Evolutionary conservation across 2,329 filamentous ascomycete species (phyloP), one percentile per base, ranked within the genome.

Genomic region (Drechslerella stenobrocha): DNA sequence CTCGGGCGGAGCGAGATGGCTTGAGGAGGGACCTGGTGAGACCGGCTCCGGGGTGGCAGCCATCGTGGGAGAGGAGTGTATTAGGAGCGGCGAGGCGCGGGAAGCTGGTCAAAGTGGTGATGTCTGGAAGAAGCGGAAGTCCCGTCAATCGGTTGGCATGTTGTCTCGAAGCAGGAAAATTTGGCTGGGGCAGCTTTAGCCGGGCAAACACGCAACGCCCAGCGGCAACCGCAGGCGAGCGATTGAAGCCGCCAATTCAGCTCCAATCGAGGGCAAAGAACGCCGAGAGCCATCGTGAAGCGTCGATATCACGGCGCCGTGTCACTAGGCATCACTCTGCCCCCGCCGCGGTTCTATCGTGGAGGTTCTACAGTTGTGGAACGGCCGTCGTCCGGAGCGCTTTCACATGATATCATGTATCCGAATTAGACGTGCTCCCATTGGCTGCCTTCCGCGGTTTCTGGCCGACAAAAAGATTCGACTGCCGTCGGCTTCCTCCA

Each of bases 41-140:
- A 32, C 70, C 58, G 69, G 71, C 48, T 73, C 63, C 59, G 20
- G 67, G 64, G 34, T 70, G 67, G 72, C 72, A 50, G 72, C 72
- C 72, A 73, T 73, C 73, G 70, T 56, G 52, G 52, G 20, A 40
- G 48, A 67, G 53, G 52, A 52, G 37, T 48, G 37, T 46, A 61
- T 52, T 42, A 28, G 32, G 48, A 51, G 46, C 46, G 42, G 52
- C 42, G 51, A 34, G 28, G 51, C 11, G 46, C 15, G n/a, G 40
- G 52, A 30, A 30, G 18, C 13, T 18, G n/a, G 37, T 5, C 18
- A 18, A 42, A 20, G 30, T n/a, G 53, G 42, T 26, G 52, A 18
- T 30, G 51, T 48, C 30, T 47, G 35, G 32, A 48, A 24, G 50
- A 35, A 34, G 13, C 34, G 42, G 35, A 40, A 58, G 37, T 52